Base-by-base conservation (phyloP, 768 basidiomycete species). In the Mycena amicta region DNA sequence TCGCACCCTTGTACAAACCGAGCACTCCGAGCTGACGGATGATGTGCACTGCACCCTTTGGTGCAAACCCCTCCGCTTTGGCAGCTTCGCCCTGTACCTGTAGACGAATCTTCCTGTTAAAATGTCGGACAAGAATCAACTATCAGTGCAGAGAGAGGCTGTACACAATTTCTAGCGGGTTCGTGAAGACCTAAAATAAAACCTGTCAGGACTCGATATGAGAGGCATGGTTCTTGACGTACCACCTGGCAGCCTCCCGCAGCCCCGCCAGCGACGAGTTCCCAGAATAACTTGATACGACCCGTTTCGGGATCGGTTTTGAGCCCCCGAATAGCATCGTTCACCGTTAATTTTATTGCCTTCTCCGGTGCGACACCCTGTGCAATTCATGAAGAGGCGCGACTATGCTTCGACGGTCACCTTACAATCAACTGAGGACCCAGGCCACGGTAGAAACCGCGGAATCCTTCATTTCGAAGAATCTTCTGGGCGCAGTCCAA, bases 171-270 rank as follows among this genome's bases (percentile, higher is more conserved):
- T 96, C 94, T 59, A 99, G 75, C 45, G 97, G 97, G 72, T 98
- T 99, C 28, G 97, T 99, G 71, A 99, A 98, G 53, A 96, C 78
- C 95, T 98, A 63, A 69, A n/a, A 68, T 60, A 56, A 40, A 22
- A 37, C 37, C 20, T 28, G 6, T 58, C 40, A 59, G 15, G 28
- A 58, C 27, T 53, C 53, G 37, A 50, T 29, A 26, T 31, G 26
- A 52, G 57, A 39, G 45, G 53, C 33, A 22, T n/a, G 15, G 33
- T 3, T 27, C n/a, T 50, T 39, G 29, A 86, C 92, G 61, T 72
- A 97, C 95, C 69, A 99, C 97, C 88, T 99, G 97, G 70, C 93
- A 95, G 68, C 89, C 97, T 70, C 97, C 97, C 37, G 97, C 97
- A 33, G 83, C 78, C 66, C 90, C 97, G 76, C 97, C 97, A 30